Conservation (phyloP, 306 rosid species). For the Citrullus colocynthis region DNA sequence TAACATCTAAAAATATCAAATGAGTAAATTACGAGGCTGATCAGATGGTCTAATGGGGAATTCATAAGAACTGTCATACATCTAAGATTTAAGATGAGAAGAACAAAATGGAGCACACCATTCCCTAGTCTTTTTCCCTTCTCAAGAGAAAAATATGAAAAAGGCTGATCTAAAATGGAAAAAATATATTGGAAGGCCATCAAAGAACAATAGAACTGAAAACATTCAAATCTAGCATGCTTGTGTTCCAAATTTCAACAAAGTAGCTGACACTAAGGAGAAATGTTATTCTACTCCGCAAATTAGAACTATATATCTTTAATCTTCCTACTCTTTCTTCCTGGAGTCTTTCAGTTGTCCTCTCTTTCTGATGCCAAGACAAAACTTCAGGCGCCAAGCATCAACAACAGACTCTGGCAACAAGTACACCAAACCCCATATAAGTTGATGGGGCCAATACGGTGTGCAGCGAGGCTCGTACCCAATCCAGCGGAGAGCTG, state of each 20-base stretch:
- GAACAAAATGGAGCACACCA: neutral
- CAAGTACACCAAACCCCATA: conserved; percentile 52
- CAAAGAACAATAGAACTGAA: neutral
- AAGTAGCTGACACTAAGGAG: neutral
- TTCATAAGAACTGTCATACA: neutral
- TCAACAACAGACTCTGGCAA: conserved; percentile 59
- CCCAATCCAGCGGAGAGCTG: conserved; percentile 72
- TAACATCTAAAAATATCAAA: neutral
- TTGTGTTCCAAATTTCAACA: neutral
- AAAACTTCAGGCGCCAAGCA: conserved; percentile 65
- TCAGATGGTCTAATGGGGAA: neutral
- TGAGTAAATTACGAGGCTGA: neutral
- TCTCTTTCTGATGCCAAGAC: conserved; percentile 58
- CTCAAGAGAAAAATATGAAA: neutral
- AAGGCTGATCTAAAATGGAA: neutral
- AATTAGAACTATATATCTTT: neutral
- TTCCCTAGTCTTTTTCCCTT: neutral
- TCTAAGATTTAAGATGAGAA: neutral
- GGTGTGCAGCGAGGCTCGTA: conserved; percentile 94
- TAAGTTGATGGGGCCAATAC: conserved; percentile 78
- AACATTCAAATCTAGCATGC: neutral
- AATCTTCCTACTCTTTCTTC: conserved; percentile 19
- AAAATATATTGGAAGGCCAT: neutral
- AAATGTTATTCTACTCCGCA: neutral
- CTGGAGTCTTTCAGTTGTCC: conserved; percentile 68